A percentile compares a stretch with the other conserved stretches of the same genome.
These are phyloP conservation scores for Monilinia fructicola DNA, from an alignment of 2,329 filamentous ascomycete genomes.

Conservation along the genomic window DNA sequence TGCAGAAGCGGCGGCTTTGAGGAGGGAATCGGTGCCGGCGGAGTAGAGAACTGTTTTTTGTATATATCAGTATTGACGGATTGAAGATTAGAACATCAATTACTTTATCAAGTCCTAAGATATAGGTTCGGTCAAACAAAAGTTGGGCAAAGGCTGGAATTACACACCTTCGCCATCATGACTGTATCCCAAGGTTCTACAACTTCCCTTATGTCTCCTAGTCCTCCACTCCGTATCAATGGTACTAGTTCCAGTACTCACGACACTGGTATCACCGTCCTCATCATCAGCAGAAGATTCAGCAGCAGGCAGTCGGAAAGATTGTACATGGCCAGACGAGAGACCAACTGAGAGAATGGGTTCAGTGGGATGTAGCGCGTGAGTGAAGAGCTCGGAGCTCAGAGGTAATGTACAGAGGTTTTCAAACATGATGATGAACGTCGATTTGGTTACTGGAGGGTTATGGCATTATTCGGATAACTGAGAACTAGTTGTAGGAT, in stretches of 20 bases:
- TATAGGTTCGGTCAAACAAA: background rate
- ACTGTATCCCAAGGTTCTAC: constrained; percentile 75
- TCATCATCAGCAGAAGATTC: constrained; percentile 51
- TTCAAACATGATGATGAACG: constrained; percentile 49
- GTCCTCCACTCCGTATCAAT: constrained; percentile 87
- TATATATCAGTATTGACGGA: background rate
- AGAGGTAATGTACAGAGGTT: constrained; percentile 89
- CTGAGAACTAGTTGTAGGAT: background rate
- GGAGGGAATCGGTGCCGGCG: constrained; percentile 58
- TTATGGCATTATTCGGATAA: constrained; percentile 9
- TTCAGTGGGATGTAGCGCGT: constrained; percentile 80
- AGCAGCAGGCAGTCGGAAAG: constrained; percentile 67
- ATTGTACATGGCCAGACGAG: constrained; percentile 80
- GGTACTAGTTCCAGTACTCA: constrained; percentile 65
- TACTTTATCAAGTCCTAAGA: background rate
- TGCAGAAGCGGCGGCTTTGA: constrained; percentile 57
- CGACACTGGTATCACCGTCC: constrained; percentile 50
- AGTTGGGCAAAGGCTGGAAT: constrained; percentile 36
- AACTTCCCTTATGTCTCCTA: constrained; percentile 89
- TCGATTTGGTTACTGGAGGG: background rate
- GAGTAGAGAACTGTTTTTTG: constrained; percentile 54
- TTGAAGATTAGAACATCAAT: constrained; percentile 14
- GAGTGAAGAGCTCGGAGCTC: constrained; percentile 80
- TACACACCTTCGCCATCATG: constrained; percentile 68
- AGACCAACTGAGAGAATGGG: constrained; percentile 85